Evolutionary conservation across 2,329 filamentous ascomycete genomes (phyloP), one percentile per base, ranked within the genome.

Genomic region (Sarocladium oryzae): DNA sequence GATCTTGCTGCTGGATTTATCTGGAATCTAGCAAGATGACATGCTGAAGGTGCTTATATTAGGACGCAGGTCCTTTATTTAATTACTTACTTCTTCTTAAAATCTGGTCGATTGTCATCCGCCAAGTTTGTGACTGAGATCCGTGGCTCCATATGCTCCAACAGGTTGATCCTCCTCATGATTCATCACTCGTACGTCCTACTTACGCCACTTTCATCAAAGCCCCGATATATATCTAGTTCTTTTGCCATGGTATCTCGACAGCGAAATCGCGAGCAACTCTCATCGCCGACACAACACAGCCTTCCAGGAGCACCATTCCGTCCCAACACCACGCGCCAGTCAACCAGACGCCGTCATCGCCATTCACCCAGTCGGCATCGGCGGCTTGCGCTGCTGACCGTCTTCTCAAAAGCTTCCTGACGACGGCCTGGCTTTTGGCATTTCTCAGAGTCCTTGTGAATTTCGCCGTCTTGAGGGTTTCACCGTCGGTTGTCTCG

Each of bases 321-420:
- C 80, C 80, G 60, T 84, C 80, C 79, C 79, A 83, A 56, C 79
- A 84, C 81, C 79, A 84, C 0, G 77, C 76, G 5, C 80, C 80
- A 1, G 72, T 69, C 11, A 83, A 58, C 70, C 74, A 83, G 0
- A 84, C 73, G 36, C 73, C 70, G 7, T 71, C 69, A 48, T 78
- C 66, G 0, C 79, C 79, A 52, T 79, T 82, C 7, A 61, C 68
- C 78, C 79, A 82, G 13, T 15, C 4, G 2, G 13, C 23, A 4
- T 43, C 49, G 28, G 28, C 50, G 9, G 7, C 28, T 16, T 49
- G 10, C 24, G 51, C 49, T 51, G 58, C 55, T 6, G 11, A n/a
- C 7, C n/a, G n/a, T 8, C 21, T 26, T 10, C 36, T 24, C 57
- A 79, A 73, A 10, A 81, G 70, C 21, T 60, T 60, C 53, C 74